phyloP scores from a whole-genome alignment of 192 early-diverging fungal genomes.

The Coemansia sp. region DNA sequence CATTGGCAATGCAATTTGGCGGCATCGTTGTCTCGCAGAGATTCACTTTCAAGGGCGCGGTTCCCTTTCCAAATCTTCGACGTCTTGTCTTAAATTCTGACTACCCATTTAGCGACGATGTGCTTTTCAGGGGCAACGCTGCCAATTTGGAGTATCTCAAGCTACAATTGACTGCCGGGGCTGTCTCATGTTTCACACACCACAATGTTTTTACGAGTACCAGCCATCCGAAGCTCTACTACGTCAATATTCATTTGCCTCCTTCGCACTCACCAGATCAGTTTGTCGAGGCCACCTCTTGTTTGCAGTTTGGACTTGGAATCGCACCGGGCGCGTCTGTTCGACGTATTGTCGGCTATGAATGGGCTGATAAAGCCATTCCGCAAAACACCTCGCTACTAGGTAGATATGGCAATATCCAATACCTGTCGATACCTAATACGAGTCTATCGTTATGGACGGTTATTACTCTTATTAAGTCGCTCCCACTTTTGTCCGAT shows the following conservation, averaged over 20 bases:
- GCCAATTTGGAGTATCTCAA: neutral
- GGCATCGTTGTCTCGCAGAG: neutral
- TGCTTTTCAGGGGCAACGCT: neutral
- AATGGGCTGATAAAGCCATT: no score
- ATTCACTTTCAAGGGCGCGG: neutral
- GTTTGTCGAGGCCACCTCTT: neutral
- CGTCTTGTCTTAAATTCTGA: neutral
- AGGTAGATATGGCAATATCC: neutral
- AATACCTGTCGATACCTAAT: neutral
- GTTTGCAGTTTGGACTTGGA: neutral
- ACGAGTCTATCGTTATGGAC: neutral
- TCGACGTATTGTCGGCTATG: no score
- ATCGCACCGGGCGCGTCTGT: neutral
- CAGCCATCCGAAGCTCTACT: neutral
- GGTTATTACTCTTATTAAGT: neutral
- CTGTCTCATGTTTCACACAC: neutral
- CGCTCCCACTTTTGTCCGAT: conserved; percentile 2
- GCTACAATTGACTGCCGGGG: neutral
- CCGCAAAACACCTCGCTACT: no score
- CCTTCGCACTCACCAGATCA: no score
- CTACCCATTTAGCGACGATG: conserved; percentile 3
- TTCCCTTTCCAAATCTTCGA: neutral
- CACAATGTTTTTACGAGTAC: neutral
- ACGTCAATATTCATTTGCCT: neutral
- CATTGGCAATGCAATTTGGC: neutral